Conservation (phyloP, 331 rosid genomes). For the Ulmus americana region DNA sequence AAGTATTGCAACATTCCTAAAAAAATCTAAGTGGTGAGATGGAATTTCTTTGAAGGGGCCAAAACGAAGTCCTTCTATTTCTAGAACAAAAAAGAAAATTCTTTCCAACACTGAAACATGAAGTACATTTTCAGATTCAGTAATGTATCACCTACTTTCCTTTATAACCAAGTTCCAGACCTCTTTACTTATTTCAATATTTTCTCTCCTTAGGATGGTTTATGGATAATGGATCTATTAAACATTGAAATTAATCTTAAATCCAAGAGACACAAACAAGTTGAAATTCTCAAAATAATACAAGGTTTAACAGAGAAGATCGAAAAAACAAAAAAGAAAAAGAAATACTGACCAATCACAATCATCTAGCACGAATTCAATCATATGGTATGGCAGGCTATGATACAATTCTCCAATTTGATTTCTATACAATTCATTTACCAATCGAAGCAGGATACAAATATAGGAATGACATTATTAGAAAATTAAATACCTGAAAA, state of each 20-base stretch:
- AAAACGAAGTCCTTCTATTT: not conserved
- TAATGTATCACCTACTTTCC: not conserved
- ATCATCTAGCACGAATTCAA: conserved; percentile 63
- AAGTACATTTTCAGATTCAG: not conserved
- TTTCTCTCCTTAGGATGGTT: not conserved
- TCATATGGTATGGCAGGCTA: conserved; percentile 76
- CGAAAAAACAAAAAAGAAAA: too few species aligned
- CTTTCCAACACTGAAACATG: not conserved
- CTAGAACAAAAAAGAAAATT: not conserved
- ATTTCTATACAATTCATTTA: conserved; percentile 86
- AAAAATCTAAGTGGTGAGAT: not conserved
- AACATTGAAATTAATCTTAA: not conserved
- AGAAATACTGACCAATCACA: conserved; percentile 61
- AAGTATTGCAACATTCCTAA: not conserved
- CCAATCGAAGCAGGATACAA: conserved; percentile 69
- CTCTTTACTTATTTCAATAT: not conserved
- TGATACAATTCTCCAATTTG: conserved; percentile 74
- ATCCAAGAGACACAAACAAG: not conserved
- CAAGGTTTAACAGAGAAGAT: too few species aligned
- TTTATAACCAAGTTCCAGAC: not conserved
- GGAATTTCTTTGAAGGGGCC: not conserved
- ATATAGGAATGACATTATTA: not conserved
- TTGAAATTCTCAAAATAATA: not conserved
- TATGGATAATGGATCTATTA: not conserved
- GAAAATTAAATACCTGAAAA: too few species aligned